Conservation (phyloP, 257 asterid genomes). For the Capsicum chinense region DNA sequence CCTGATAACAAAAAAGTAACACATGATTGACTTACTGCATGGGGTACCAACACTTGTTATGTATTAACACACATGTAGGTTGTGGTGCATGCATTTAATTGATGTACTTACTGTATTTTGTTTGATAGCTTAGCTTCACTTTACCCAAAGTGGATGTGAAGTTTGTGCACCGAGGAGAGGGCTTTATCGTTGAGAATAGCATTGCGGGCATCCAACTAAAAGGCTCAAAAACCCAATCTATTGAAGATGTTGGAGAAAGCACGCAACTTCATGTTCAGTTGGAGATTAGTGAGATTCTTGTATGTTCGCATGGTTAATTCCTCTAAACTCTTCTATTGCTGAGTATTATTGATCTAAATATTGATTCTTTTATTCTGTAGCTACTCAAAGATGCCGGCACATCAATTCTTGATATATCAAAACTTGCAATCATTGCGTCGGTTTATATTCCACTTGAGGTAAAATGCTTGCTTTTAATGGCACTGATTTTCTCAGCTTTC, state of each 20-base stretch:
- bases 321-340: constrained; percentile 19
- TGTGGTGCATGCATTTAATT: constrained; percentile 32
- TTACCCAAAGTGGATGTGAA: constrained; percentile 81
- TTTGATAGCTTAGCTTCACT: constrained; percentile 74
- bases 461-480: constrained; percentile 31
- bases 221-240: constrained; percentile 70
- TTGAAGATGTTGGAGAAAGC: constrained; percentile 79
- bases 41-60: neutral
- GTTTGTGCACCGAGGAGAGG: constrained; percentile 65
- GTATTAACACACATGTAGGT: constrained; percentile 17
- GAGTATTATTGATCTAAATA: constrained; percentile 35
- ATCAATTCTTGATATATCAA: constrained; percentile 81
- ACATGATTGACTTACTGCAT: neutral
- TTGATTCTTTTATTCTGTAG: constrained; percentile 54
- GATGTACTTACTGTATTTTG: constrained; percentile 30
- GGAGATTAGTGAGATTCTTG: constrained; percentile 95
- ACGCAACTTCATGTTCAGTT: constrained; percentile 74
- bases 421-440: constrained; percentile 71
- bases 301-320: constrained; percentile 47
- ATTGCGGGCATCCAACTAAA: constrained; percentile 84
- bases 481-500: neutral
- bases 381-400: constrained; percentile 81
- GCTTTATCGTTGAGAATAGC: constrained; percentile 70
- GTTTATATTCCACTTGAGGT: constrained; percentile 88
- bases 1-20: neutral